Conservation (phyloP, 1,139 yeast species). For the Scheffersomyces quercinus region DNA sequence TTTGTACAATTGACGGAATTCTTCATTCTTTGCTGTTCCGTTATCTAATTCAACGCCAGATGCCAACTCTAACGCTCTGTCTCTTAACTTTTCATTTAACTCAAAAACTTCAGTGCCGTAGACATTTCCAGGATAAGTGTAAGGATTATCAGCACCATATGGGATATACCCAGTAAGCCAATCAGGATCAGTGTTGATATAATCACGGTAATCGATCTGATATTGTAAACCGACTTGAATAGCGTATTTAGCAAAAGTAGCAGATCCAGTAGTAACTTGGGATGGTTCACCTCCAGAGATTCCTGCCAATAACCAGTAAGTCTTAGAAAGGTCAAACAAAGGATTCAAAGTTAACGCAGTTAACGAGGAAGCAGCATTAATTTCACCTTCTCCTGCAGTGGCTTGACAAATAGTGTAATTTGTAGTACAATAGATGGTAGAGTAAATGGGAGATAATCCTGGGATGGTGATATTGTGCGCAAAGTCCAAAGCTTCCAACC, state of each 20-base stretch:
- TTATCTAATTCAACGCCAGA: constrained; percentile 39
- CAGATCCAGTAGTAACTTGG: constrained; percentile 49
- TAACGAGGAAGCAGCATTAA: constrained; percentile 61
- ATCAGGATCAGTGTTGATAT: constrained; percentile 44
- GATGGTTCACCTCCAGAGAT: constrained; percentile 63
- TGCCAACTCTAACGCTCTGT: constrained; percentile 55
- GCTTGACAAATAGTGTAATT: constrained; percentile 56
- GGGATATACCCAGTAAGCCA: constrained; percentile 63
- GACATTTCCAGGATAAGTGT: constrained; percentile 50
- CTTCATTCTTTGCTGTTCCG: constrained; percentile 42
- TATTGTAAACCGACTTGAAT: constrained; percentile 61
- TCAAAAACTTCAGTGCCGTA: constrained; percentile 70
- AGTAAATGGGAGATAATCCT: constrained; percentile 59
- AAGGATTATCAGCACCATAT: constrained; percentile 51
- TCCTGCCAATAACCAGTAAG: constrained; percentile 62
- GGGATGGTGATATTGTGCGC: constrained; percentile 51
- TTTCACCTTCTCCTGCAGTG: constrained; percentile 69
- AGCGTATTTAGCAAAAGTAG: constrained; percentile 58
- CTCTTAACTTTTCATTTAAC: constrained; percentile 55
- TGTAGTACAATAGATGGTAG: constrained; percentile 51
- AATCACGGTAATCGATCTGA: constrained; percentile 46
- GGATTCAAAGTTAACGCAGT: constrained; percentile 53
- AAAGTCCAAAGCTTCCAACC: constrained; percentile 11
- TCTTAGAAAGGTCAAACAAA: constrained; percentile 52
- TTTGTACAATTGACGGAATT: constrained; percentile 47